A percentile compares a stretch with the other conserved stretches of the same genome.
phyloP scores from a whole-genome alignment of 2,329 filamentous ascomycete species.

The Neofusicoccum sp. region DNA sequence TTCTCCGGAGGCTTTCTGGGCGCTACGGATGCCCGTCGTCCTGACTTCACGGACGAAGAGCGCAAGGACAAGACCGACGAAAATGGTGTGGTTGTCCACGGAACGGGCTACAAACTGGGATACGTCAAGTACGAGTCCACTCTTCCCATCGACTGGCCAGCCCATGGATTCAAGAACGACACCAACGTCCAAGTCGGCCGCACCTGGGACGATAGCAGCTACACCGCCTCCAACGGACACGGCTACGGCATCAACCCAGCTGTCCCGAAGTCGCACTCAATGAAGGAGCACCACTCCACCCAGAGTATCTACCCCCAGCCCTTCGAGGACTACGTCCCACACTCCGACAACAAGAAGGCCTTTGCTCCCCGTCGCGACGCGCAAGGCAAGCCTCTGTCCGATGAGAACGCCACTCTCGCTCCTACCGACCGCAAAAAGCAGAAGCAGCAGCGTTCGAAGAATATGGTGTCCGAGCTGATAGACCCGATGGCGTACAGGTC shows the following conservation, averaged over 20 bases:
- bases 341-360: too few relatives aligned
- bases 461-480: background rate
- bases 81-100: background rate
- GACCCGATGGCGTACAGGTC: background rate
- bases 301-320: slow-evolving; percentile 16
- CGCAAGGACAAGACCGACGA: background rate
- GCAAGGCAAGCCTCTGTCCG: background rate
- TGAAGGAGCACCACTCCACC: slow-evolving; percentile 3
- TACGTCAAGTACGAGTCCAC: slow-evolving; percentile 17
- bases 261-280: slow-evolving; percentile 7
- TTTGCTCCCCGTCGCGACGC: too few relatives aligned
- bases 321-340: background rate
- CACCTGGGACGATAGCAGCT: slow-evolving; percentile 77
- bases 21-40: slow-evolving; percentile 34
- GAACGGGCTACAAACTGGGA: background rate
- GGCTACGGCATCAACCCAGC: background rate
- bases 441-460: background rate
- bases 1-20: slow-evolving; percentile 47
- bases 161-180: slow-evolving; percentile 48
- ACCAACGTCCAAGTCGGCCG: slow-evolving; percentile 89
- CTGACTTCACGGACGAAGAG: slow-evolving; percentile 26
- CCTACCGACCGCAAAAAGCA: background rate
- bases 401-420: background rate
- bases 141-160: slow-evolving; percentile 6
- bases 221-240: background rate